Percentiles rank a stretch among this genome's conserved stretches.
Conservation (phyloP, 2,329 filamentous ascomycete species). For the Fusarium anthophilum region DNA sequence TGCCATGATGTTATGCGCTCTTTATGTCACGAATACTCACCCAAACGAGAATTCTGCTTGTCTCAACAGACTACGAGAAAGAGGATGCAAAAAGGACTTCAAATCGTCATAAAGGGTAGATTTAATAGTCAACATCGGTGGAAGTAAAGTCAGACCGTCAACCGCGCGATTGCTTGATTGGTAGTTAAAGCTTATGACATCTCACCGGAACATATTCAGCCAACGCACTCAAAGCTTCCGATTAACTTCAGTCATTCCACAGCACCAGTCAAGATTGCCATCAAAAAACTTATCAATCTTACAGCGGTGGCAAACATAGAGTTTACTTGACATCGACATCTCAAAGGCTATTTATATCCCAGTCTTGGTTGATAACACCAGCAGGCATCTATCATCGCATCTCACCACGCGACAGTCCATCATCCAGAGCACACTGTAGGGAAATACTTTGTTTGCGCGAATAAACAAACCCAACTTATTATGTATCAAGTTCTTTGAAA, state of each 20-base stretch:
- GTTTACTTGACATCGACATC: neutral
- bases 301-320: neutral
- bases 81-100: rapidly evolving
- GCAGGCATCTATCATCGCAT: neutral
- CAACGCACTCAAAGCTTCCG: rapidly evolving
- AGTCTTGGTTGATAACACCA: no score
- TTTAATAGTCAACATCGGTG: rapidly evolving
- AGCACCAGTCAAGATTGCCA: no score
- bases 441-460: neutral
- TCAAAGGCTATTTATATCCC: neutral
- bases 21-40: neutral
- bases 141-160: no score
- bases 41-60: rapidly evolving
- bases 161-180: no score
- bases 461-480: neutral
- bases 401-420: neutral
- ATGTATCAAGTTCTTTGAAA: neutral
- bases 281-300: neutral
- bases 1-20: neutral
- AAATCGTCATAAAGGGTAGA: rapidly evolving
- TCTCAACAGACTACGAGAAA: neutral
- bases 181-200: neutral
- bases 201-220: rapidly evolving
- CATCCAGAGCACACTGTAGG: rapidly evolving
- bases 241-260: neutral